phyloP scores from a whole-genome alignment of 2,329 filamentous ascomycete genomes.

The Paracoccidioides brasiliensis region DNA sequence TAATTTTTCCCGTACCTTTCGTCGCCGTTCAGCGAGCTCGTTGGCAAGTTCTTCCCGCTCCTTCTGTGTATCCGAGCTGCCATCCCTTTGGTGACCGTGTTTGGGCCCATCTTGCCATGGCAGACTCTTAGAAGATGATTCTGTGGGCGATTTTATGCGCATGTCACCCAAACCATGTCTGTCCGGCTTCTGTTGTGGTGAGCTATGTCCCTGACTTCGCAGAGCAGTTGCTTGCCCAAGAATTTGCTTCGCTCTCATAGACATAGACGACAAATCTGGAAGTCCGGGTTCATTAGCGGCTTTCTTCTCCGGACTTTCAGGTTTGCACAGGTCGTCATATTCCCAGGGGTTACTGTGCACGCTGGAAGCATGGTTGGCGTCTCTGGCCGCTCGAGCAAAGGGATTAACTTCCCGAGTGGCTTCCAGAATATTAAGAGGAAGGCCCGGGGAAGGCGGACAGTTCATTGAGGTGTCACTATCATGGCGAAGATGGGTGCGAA shows the following conservation, averaged over 20 bases:
- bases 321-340: slow-evolving; percentile 37
- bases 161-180: not conserved
- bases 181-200: not conserved
- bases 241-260: slow-evolving; percentile 25
- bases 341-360: slow-evolving; percentile 44
- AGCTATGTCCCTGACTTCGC: slow-evolving; percentile 13
- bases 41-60: slow-evolving; percentile 37
- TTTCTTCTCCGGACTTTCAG: slow-evolving; percentile 9
- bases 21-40: slow-evolving; percentile 36
- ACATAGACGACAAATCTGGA: slow-evolving; percentile 18
- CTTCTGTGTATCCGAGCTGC: slow-evolving; percentile 36
- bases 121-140: slow-evolving; percentile 9
- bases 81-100: slow-evolving; percentile 29
- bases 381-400: slow-evolving; percentile 18
- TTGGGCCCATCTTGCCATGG: slow-evolving; percentile 39
- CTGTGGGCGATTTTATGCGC: not conserved
- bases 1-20: slow-evolving; percentile 37
- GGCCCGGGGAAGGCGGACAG: slow-evolving; percentile 41
- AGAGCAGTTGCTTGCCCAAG: slow-evolving; percentile 26
- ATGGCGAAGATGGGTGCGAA: slow-evolving; percentile 70
- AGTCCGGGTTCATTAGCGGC: slow-evolving; percentile 8
- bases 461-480: slow-evolving; percentile 73
- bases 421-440: slow-evolving; percentile 23
- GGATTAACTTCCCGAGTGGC: slow-evolving; percentile 15
- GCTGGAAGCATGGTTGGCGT: slow-evolving; percentile 35